Evolutionary conservation across 2,329 filamentous ascomycete species (phyloP), one percentile per base, ranked within the genome.

Genomic region (Aspergillus hiratsukae): DNA sequence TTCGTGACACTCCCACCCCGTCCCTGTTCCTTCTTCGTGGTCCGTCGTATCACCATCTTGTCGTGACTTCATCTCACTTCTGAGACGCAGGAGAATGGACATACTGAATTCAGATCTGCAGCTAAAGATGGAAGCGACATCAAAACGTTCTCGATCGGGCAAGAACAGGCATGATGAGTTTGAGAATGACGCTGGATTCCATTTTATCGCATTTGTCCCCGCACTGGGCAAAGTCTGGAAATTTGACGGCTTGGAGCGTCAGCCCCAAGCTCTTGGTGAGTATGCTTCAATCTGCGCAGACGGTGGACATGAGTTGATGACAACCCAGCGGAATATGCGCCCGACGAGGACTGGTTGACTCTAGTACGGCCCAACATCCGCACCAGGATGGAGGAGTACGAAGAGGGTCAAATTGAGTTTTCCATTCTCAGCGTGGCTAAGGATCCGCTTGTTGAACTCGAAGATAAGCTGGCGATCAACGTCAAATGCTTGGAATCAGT

Each of bases 161-260:
- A 72, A 73, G 41, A 74, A 76, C 35, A 74, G 73, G 35, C 78
- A 78, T 49, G 76, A 74, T 11, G 72, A 74, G n/a, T 70, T 74
- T 4, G 76, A 81, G 6, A 75, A 80, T 0, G 83, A 89, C n/a
- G 81, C 83, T 11, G 86, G 84, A 0, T 94, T 88, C 68, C 93
- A 97, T 69, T 97, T 94, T 72, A 88, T 96, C 61, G 92, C 91
- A 6, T 96, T 93, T 68, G 86, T 97, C 29, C 90, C 90, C 2
- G 82, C 86, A 14, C 80, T 82, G n/a, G 86, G 84, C 2, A 78
- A 84, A 55, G 83, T 96, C 14, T 97, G 91, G 91, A 90, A 92
- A 70, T 84, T 97, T 4, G 93, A 97, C 72, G 93, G 93, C 4
- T 78, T 97, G 23, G 86, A 92, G 69, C 78, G 78, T 45, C 84